These are phyloP conservation scores for Purpureocillium takamizusanense DNA, from an alignment of 2,329 filamentous ascomycete species.

Conservation along the genomic window DNA sequence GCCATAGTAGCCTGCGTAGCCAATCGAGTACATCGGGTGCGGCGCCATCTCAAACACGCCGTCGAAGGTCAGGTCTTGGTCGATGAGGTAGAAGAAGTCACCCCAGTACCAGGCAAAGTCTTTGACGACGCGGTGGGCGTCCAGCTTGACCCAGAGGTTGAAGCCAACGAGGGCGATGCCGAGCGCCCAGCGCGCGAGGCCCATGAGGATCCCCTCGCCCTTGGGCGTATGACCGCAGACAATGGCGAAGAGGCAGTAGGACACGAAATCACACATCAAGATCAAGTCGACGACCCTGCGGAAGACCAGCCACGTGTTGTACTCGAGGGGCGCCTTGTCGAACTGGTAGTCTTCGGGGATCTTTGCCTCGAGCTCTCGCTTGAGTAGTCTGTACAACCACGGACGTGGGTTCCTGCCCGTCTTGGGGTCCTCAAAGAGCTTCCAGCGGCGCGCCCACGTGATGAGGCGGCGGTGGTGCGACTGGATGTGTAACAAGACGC, in stretches of 20 bases:
- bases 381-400: conserved; percentile 73
- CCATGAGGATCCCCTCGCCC: conserved; percentile 62
- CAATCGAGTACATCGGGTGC: conserved; percentile 97
- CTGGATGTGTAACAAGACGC: conserved; percentile 78
- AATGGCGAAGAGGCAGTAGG: conserved; percentile 91
- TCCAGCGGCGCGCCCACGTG: conserved; percentile 76
- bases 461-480: conserved; percentile 82
- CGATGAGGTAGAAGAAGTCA: conserved; percentile 97
- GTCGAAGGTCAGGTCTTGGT: conserved; percentile 95
- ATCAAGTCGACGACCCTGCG: conserved; percentile 92
- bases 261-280: conserved; percentile 96
- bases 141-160: conserved; percentile 97
- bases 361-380: conserved; percentile 87
- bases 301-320: conserved; percentile 98
- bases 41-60: conserved; percentile 98
- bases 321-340: conserved; percentile 87
- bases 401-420: conserved; percentile 78
- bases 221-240: conserved; percentile 71
- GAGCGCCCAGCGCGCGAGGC: conserved; percentile 64
- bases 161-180: conserved; percentile 78
- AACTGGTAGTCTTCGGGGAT: conserved; percentile 91
- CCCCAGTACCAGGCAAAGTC: conserved; percentile 99
- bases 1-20: conserved; percentile 95
- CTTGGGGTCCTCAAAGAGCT: conserved; percentile 75
- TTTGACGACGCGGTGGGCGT: conserved; percentile 95